These are phyloP conservation scores for Ogataea angusta DNA, from an alignment of 805 yeast genomes.

Conservation along the genomic window DNA sequence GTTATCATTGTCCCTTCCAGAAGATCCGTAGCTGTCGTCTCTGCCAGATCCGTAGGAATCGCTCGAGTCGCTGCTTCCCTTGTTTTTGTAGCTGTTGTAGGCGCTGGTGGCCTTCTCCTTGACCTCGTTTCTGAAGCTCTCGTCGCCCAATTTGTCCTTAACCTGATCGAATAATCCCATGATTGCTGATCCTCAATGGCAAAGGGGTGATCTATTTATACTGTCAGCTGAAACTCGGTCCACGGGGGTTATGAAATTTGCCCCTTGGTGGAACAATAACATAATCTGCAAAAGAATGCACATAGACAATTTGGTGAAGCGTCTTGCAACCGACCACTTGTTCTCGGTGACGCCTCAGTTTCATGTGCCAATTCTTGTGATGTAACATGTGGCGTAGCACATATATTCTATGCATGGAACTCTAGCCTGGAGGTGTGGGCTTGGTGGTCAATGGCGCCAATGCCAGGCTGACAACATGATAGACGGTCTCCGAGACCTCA, in stretches of 20 bases:
- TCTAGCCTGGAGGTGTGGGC: neutral
- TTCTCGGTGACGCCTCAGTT: neutral
- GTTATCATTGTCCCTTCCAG: conserved; percentile 20
- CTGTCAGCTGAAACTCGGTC: conserved; percentile 4
- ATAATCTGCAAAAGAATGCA: conserved; percentile 1
- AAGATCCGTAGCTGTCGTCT: conserved; percentile 29
- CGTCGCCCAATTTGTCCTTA: conserved; percentile 33
- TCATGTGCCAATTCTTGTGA: neutral
- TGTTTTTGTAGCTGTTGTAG: conserved; percentile 28
- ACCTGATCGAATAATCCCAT: conserved; percentile 43
- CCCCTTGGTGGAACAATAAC: conserved; percentile 3
- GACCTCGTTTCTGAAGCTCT: conserved; percentile 21
- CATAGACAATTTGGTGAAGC: neutral
- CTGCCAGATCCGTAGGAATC: conserved; percentile 16
- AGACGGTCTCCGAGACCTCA: too few relatives aligned
- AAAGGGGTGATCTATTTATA: conserved; percentile 3
- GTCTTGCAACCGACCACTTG: neutral
- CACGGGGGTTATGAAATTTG: neutral
- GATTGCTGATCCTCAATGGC: conserved; percentile 5
- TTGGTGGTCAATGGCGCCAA: too few relatives aligned
- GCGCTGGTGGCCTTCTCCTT: conserved; percentile 27
- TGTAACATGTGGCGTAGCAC: conserved; percentile 4
- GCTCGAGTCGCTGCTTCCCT: conserved; percentile 16
- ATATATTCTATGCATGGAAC: conserved; percentile 6
- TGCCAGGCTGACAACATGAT: too few relatives aligned